A percentile compares a stretch with the other conserved stretches of the same genome.
Evolutionary conservation across 148 eudicot genomes (phyloP).

Genomic region (Rhododendron kiyosumense): DNA sequence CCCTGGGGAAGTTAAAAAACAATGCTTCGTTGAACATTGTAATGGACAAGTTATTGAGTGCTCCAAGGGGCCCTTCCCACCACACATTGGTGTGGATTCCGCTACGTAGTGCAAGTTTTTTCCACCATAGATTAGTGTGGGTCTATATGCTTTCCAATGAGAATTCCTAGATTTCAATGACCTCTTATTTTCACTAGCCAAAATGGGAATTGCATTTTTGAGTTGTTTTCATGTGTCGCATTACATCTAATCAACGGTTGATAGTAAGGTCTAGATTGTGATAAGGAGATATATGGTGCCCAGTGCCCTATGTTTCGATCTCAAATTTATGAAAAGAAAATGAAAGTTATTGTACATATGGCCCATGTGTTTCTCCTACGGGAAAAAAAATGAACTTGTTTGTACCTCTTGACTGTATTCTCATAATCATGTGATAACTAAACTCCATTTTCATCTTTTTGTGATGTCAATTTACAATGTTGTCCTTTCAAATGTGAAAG

Average conservation of each 20-base stretch:
- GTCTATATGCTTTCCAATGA: not conserved
- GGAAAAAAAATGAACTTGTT: not conserved
- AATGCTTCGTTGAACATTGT: not conserved
- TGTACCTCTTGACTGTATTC: not conserved
- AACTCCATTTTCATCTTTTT: no score
- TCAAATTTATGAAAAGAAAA: not conserved
- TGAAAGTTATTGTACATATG: not conserved
- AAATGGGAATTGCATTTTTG: not conserved
- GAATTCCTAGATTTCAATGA: not conserved
- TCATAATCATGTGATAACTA: not conserved
- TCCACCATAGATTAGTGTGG: no score
- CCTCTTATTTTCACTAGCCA: not conserved
- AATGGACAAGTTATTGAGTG: no score
- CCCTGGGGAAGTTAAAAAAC: not conserved
- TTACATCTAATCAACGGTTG: not conserved
- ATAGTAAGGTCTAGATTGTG: not conserved
- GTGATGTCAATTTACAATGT: no score
- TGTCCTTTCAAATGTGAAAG: not conserved
- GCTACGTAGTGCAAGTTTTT: no score
- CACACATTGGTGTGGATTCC: no score
- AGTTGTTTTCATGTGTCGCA: not conserved
- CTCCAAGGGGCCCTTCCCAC: no score
- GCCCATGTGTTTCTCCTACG: not conserved
- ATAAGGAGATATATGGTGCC: not conserved
- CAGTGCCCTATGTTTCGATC: not conserved